A percentile compares a stretch with the other conserved stretches of the same genome.
Evolutionary conservation across 2,329 filamentous ascomycete genomes (phyloP).

Genomic region (Fusarium sp.): DNA sequence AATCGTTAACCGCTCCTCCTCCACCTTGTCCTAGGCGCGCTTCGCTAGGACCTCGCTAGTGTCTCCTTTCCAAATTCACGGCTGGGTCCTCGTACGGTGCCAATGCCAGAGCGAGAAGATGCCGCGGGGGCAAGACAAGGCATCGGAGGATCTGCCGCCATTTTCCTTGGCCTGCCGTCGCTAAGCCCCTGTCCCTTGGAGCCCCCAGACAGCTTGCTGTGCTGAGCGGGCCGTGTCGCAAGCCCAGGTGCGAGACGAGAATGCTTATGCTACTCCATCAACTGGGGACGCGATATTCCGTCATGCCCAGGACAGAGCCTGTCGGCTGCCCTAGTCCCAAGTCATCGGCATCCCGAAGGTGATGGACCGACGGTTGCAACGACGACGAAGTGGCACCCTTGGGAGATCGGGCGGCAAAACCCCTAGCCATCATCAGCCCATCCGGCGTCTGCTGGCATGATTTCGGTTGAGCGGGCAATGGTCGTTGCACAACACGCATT

Average conservation of each 20-base stretch:
- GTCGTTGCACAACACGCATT: constrained; percentile 6
- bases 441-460: constrained; percentile 16
- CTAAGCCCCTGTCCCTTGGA: constrained; percentile 20
- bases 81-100: neutral
- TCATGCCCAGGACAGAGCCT: neutral
- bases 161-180: constrained; percentile 6
- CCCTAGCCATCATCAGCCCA: constrained; percentile 19
- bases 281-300: neutral
- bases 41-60: constrained; percentile 2
- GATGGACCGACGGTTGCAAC: neutral
- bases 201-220: constrained; percentile 22
- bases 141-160: constrained; percentile 20
- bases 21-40: constrained; percentile 9
- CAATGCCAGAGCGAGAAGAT: neutral
- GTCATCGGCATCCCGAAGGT: constrained; percentile 1
- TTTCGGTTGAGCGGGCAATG: constrained; percentile 16
- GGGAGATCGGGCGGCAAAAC: constrained; percentile 14
- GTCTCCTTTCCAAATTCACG: neutral
- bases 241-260: constrained; percentile 10
- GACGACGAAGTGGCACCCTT: neutral
- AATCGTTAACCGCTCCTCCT: constrained; percentile 27
- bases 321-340: constrained; percentile 1
- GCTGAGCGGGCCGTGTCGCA: constrained; percentile 19
- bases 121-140: constrained; percentile 6
- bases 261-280: constrained; percentile 15